These are phyloP conservation scores for Obelidium mucronatum DNA, from an alignment of 192 early-diverging fungal genomes.

Conservation along the genomic window DNA sequence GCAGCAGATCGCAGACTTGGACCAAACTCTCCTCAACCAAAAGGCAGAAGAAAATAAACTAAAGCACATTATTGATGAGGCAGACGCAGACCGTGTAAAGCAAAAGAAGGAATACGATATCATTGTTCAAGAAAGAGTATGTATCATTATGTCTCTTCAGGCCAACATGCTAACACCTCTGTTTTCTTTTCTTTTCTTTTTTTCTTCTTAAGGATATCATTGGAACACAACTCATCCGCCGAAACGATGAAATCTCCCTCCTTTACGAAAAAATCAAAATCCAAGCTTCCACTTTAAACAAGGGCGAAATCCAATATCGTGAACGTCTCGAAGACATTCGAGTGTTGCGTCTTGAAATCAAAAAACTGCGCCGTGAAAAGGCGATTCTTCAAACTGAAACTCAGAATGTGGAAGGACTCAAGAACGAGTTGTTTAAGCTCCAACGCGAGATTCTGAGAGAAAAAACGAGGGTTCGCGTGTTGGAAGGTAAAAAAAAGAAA, in stretches of 20 bases:
- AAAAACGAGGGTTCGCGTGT: constrained; percentile 63
- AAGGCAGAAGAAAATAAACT: constrained; percentile 66
- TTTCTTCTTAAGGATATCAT: constrained; percentile 61
- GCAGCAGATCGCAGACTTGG: constrained; percentile 56
- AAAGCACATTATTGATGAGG: constrained; percentile 61
- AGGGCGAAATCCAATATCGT: constrained; percentile 68
- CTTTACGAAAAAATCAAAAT: constrained; percentile 72
- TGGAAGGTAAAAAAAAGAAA: too few species aligned
- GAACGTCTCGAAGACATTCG: constrained; percentile 70
- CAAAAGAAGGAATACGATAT: constrained; percentile 68
- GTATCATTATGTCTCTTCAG: too few species aligned
- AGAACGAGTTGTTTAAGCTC: constrained; percentile 62
- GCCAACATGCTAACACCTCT: too few species aligned
- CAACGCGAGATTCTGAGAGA: constrained; percentile 66
- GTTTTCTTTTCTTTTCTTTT: too few species aligned
- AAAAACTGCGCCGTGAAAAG: constrained; percentile 63
- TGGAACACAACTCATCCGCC: constrained; percentile 64
- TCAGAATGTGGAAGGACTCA: constrained; percentile 61
- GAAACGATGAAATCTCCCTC: constrained; percentile 66
- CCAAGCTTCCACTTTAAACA: constrained; percentile 66
- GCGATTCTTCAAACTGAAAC: constrained; percentile 66
- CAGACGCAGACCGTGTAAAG: constrained; percentile 57
- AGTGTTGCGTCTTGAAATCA: constrained; percentile 67
- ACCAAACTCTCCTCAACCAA: constrained; percentile 63
- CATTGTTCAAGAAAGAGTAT: constrained; percentile 63